Evolutionary conservation across 371 early-diverging fungal species (phyloP), one percentile per base, ranked within the genome.

Genomic region (Rhizomucor miehei): DNA sequence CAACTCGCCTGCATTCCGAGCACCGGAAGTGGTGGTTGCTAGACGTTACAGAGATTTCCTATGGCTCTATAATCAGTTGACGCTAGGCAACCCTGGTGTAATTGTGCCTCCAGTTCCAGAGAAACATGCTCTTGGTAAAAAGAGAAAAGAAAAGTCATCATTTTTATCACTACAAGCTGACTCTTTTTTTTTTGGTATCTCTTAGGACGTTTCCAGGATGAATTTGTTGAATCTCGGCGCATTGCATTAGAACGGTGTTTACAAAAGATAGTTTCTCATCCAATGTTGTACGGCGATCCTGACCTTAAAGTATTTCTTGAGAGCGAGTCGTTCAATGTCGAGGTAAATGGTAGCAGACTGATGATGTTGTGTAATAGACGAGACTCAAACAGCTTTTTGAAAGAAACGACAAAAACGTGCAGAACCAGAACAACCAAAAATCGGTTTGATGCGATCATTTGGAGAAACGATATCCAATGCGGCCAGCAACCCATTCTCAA

Each of bases 91-190:
- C 51, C 93, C 94, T 0, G 98, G 97, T 17, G 84, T 93, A 3
- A 90, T 98, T 58, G 88, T 96, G 4, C 96, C 95, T 19, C 93
- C 96, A 14, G 84, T 93, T 3, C 97, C 98, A 11, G 96, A 93
- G 60, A 97, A 97, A 68, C 91, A 93, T 75, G 89, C 92, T 5
- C 62, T 93, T 50, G 94, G 80, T 72, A 67, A 60, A 25, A 39
- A 43, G 40, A 3, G 40, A 45, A 35, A 19, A 1, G n/a, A 36
- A 3, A 53, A 17, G 16, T 38, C 39, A 20, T 36, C 59, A n/a
- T n/a, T n/a, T n/a, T n/a, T n/a, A n/a, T n/a, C 39, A 17, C 14
- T 34, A 1, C 5, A 29, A 21, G n/a, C n/a, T n/a, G n/a, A n/a
- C n/a, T n/a, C n/a, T n/a, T 29, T 29, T 29, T 29, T 29, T 29